Evolutionary conservation across 805 yeast species (phyloP), one percentile per base, ranked within the genome.

Genomic region (Ogataea dorogensis): DNA sequence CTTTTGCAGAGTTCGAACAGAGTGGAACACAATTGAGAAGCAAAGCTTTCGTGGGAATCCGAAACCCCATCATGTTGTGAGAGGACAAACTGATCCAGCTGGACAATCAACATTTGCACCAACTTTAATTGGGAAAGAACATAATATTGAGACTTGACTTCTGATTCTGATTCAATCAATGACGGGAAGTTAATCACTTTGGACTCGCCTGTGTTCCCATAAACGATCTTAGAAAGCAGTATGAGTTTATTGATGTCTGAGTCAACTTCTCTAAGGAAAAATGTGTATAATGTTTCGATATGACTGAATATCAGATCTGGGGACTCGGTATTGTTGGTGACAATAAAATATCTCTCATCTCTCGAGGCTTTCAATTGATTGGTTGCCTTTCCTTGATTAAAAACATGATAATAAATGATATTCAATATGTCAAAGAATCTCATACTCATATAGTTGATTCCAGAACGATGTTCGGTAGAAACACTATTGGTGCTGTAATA

Each of bases 1-100:
- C 66, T 59, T 6, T 62, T 53, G 22, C 68, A 56, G 6, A 75
- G 47, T 14, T 58, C 56, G 35, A 67, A 51, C 2, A 75, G 42
- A 14, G 55, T 57, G 1, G 48, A 35, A 21, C 67, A 58, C 0
- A 73, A 51, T 16, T 59, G 54, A 6, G 53, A 42, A 7, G 60
- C 58, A 11, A 61, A 38, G 23, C 50, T 58, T 11, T 49, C 54
- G 26, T 51, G 49, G 1, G 54, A 47, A 2, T 46, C 49, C 5
- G 53, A 44, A 5, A 51, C 16, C 4, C 48, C 53, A 17, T 56
- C 61, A 21, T 55, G 57, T 31, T 56, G 58, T 7, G 63, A 53
- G 18, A 55, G 37, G 10, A 63, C 38, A 28, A 52, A 63, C 38
- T 63, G 60, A 24, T 55, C 63, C 17, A 63, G 44, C 25, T 54